Conservation (phyloP, 768 basidiomycete species). For the Suillus cothurnatus region DNA sequence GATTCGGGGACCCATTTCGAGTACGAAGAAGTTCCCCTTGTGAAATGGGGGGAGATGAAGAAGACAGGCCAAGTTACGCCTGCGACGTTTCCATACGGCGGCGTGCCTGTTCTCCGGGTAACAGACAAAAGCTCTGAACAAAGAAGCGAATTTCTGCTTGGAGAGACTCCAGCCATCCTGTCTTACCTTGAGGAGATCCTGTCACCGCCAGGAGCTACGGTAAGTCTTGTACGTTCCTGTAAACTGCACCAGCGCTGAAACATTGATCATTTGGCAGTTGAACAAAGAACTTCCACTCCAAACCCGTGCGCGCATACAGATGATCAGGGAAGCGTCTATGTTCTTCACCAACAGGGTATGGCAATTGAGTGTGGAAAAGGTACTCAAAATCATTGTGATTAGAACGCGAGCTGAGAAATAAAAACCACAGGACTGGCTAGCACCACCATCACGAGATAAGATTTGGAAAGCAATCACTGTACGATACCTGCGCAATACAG, state of each 20-base stretch:
- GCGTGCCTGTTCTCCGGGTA: constrained; percentile 27
- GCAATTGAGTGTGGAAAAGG: constrained; percentile 13
- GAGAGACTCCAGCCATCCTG: constrained; percentile 29
- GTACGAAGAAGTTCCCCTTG: constrained; percentile 20
- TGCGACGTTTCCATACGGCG: constrained; percentile 26
- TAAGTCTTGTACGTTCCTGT: constrained; percentile 11
- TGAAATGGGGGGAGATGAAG: constrained; percentile 21
- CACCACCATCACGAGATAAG: constrained; percentile 22
- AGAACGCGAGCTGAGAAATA: neutral
- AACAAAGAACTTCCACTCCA: constrained; percentile 20
- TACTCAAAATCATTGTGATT: constrained; percentile 5
- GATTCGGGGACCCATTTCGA: constrained; percentile 26
- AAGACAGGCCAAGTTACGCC: constrained; percentile 17
- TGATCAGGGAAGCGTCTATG: constrained; percentile 28
- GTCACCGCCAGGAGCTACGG: constrained; percentile 15
- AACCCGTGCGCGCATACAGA: constrained; percentile 17
- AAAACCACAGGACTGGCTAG: constrained; percentile 20
- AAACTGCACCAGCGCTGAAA: neutral
- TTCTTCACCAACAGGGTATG: constrained; percentile 20
- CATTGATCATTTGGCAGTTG: neutral
- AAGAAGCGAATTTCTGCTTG: constrained; percentile 20
- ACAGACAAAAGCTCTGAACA: constrained; percentile 14
- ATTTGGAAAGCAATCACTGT: constrained; percentile 21
- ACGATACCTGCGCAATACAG: constrained; percentile 26
- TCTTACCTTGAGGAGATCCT: constrained; percentile 25